Evolutionary conservation across 2,329 filamentous ascomycete species (phyloP).

Genomic region (Aureobasidium sp.): DNA sequence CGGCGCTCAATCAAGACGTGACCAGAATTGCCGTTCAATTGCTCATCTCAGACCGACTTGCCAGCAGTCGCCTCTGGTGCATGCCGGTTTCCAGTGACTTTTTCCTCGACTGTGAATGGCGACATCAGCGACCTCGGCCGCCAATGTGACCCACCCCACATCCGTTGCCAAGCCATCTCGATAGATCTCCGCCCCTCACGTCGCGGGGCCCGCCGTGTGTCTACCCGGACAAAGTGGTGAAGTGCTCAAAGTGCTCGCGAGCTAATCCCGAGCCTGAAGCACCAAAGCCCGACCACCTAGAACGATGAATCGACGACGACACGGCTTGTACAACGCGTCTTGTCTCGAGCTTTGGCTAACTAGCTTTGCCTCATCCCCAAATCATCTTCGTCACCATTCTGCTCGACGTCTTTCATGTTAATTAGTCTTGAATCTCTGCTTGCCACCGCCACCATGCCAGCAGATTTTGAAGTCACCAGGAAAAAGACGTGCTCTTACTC

Average conservation of each 20-base stretch:
- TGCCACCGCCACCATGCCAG: neutral
- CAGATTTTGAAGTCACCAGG: neutral
- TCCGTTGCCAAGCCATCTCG: conserved; percentile 6
- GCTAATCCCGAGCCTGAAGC: neutral
- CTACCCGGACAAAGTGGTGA: neutral
- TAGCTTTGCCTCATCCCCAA: neutral
- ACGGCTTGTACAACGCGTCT: neutral
- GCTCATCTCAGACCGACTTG: conserved; percentile 7
- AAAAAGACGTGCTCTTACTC: neutral
- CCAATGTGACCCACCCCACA: neutral
- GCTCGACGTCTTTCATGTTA: neutral
- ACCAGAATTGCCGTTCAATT: conserved; percentile 8
- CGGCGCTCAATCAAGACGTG: neutral
- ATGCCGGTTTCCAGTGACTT: neutral
- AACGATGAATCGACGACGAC: neutral
- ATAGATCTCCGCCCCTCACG: neutral
- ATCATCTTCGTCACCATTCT: neutral
- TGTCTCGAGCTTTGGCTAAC: neutral
- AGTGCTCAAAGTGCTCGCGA: neutral
- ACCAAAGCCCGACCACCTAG: neutral
- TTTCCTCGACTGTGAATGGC: neutral
- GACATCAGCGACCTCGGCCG: neutral
- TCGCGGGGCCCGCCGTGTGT: neutral
- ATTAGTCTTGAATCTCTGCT: neutral
- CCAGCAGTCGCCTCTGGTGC: neutral